phyloP scores from a whole-genome alignment of 2,329 filamentous ascomycete species.

The Shiraia sp. region DNA sequence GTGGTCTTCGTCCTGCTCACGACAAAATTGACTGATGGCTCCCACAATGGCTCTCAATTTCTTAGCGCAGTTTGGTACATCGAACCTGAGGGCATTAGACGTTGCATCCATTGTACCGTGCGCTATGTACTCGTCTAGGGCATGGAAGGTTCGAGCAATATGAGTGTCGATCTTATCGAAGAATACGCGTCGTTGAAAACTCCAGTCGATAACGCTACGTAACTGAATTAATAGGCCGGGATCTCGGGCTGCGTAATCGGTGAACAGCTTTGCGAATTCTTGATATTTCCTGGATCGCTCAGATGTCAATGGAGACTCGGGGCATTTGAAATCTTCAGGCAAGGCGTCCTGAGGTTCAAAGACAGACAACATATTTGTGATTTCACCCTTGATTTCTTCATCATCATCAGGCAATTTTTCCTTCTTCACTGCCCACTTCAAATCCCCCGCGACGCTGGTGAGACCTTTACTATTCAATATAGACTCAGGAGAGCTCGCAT shows the following conservation, averaged over 20 bases:
- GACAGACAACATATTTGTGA: conserved; percentile 42
- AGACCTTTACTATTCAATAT: conserved; percentile 32
- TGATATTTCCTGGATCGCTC: conserved; percentile 37
- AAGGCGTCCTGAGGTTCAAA: conserved; percentile 42
- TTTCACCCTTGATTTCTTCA: conserved; percentile 36
- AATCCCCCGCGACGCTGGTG: conserved; percentile 29
- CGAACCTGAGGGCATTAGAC: conserved; percentile 25
- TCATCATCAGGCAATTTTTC: conserved; percentile 28
- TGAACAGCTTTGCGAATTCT: conserved; percentile 34
- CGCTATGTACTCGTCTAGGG: conserved; percentile 35
- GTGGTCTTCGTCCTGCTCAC: conserved; percentile 26
- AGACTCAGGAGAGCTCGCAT: conserved; percentile 29
- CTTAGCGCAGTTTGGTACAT: conserved; percentile 36
- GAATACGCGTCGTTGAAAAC: conserved; percentile 40
- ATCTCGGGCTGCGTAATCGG: conserved; percentile 31
- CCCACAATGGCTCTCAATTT: conserved; percentile 31
- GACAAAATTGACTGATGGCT: conserved; percentile 32
- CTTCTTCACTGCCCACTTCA: conserved; percentile 39
- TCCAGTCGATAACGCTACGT: conserved; percentile 32
- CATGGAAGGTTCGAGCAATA: conserved; percentile 31
- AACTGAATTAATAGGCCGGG: conserved; percentile 32
- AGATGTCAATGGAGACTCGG: conserved; percentile 28
- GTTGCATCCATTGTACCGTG: conserved; percentile 29
- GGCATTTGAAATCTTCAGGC: conserved; percentile 37
- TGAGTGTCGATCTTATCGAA: conserved; percentile 41